phyloP scores from a whole-genome alignment of 2,329 filamentous ascomycete genomes.

The Truncatella angustata region DNA sequence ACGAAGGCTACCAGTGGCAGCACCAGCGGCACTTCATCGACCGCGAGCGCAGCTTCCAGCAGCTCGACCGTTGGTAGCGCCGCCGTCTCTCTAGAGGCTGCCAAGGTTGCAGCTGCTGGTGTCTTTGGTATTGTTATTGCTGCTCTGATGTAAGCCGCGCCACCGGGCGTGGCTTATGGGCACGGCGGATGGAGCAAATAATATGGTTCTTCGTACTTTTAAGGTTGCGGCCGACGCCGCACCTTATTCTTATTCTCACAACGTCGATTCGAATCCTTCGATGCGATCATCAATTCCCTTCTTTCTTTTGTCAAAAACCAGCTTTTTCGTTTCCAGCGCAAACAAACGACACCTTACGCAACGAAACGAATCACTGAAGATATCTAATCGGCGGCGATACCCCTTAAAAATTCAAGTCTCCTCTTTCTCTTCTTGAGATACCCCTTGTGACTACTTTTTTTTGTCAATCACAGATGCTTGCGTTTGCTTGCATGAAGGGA shows the following conservation, averaged over 20 bases:
- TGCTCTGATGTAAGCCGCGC: conserved; percentile 46
- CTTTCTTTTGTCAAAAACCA: conserved; percentile 33
- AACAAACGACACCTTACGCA: conserved; percentile 25
- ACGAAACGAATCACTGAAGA: conserved; percentile 27
- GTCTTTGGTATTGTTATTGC: conserved; percentile 48
- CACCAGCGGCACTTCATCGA: conserved; percentile 15
- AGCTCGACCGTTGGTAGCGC: conserved; percentile 34
- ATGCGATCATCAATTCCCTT: conserved; percentile 26
- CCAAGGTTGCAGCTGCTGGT: conserved; percentile 46
- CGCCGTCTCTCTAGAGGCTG: conserved; percentile 41
- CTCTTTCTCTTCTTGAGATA: conserved; percentile 20
- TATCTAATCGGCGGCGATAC: conserved; percentile 20
- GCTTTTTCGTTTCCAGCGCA: conserved; percentile 20
- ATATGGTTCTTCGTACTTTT: not conserved
- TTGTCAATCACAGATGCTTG: conserved; percentile 12
- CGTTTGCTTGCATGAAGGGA: conserved; percentile 11
- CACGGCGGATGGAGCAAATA: conserved; percentile 1
- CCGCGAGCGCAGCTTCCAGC: conserved; percentile 27
- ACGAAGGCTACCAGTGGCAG: conserved; percentile 25
- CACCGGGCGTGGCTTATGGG: conserved; percentile 11
- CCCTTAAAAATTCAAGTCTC: conserved; percentile 14
- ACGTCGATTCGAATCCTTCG: conserved; percentile 18
- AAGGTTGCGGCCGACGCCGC: conserved; percentile 2
- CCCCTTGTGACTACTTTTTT: conserved; percentile 6
- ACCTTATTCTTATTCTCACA: conserved; percentile 3